Evolutionary conservation across 805 yeast genomes (phyloP).

Genomic region (Spathaspora passalidarum): DNA sequence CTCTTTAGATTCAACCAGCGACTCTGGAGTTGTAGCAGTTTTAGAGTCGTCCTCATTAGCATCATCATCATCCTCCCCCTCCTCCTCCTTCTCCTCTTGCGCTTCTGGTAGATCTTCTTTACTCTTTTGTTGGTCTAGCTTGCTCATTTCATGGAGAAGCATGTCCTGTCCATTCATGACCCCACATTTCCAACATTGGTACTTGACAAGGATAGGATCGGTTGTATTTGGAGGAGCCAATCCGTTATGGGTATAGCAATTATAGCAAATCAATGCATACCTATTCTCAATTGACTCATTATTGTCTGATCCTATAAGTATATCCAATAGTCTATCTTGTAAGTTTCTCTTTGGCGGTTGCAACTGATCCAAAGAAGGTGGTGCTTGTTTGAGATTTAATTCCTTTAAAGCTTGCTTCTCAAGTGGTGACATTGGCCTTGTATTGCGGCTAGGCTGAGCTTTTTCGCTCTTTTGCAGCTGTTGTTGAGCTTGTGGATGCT

Average conservation of each 20-base stretch:
- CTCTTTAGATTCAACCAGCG: neutral
- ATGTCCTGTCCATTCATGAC: conserved; percentile 27
- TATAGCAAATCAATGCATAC: conserved; percentile 67
- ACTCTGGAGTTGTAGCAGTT: neutral
- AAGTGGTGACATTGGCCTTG: neutral
- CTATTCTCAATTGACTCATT: conserved; percentile 61
- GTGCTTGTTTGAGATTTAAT: conserved; percentile 8
- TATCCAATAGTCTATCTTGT: conserved; percentile 37
- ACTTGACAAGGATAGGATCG: conserved; percentile 48
- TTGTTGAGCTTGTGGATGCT: conserved; percentile 2
- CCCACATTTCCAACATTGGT: conserved; percentile 68
- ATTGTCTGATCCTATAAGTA: conserved; percentile 50
- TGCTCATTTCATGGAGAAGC: conserved; percentile 2
- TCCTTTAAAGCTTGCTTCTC: conserved; percentile 8
- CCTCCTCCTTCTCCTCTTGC: conserved; percentile 1
- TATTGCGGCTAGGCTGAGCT: neutral
- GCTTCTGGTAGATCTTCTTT: neutral
- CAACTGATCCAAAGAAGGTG: neutral
- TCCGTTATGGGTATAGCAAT: conserved; percentile 74
- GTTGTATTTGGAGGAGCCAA: conserved; percentile 68
- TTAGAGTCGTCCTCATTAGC: neutral
- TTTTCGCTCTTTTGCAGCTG: neutral
- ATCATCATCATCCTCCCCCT: neutral
- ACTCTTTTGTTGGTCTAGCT: neutral
- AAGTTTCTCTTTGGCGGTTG: conserved; percentile 17